A percentile compares a stretch with the other conserved stretches of the same genome.
phyloP scores from a whole-genome alignment of 164 flowering plant genomes.

The Tetrastigma voinierianum region DNA sequence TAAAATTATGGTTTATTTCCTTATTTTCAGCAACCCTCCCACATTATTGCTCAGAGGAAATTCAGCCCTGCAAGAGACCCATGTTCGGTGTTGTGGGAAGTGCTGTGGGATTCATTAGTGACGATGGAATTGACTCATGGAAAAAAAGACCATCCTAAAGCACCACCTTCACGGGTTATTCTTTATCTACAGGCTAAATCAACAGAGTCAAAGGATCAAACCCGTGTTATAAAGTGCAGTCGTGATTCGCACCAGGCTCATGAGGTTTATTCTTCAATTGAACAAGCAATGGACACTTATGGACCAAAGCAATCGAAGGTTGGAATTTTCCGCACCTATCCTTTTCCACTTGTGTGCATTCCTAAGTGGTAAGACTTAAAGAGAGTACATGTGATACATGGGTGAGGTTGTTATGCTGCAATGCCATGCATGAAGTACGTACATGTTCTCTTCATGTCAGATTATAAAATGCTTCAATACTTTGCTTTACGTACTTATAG shows the following conservation, averaged over 20 bases:
- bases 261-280: slow-evolving; percentile 72
- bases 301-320: slow-evolving; percentile 79
- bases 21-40: slow-evolving; percentile 73
- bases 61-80: slow-evolving; percentile 97
- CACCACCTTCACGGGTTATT: slow-evolving; percentile 69
- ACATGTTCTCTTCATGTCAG: not conserved
- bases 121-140: slow-evolving; percentile 81
- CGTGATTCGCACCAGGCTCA: slow-evolving; percentile 73
- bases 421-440: not conserved
- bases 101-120: slow-evolving; percentile 72
- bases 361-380: not conserved
- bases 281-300: slow-evolving; percentile 70
- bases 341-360: not conserved
- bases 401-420: not conserved
- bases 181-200: slow-evolving; percentile 58
- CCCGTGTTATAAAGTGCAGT: slow-evolving; percentile 69
- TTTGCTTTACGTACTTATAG: not conserved
- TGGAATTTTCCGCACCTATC: not conserved
- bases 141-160: slow-evolving; percentile 67
- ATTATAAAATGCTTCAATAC: not conserved
- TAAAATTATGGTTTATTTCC: not conserved
- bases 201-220: slow-evolving; percentile 63
- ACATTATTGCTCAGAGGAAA: slow-evolving; percentile 75
- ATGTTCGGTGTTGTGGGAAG: slow-evolving; percentile 93
- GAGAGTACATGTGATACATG: not conserved